Evolutionary conservation across 495 filamentous ascomycete genomes (phyloP).

Genomic region (Aspergillus indologenus): DNA sequence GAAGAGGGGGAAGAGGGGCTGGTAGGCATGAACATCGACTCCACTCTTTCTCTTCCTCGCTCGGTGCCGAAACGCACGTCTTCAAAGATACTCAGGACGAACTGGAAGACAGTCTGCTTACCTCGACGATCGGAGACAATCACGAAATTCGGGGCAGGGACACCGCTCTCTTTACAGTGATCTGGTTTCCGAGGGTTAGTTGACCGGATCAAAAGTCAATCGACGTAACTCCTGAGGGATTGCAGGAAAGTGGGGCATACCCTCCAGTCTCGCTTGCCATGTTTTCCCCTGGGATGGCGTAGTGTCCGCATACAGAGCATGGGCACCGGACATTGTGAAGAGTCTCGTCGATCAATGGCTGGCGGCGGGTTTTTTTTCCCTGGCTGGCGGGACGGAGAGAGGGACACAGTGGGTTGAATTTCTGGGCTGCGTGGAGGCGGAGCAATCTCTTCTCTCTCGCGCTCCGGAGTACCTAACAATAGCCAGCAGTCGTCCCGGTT

Average conservation of each 20-base stretch:
- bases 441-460: not conserved
- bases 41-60: conserved; percentile 19
- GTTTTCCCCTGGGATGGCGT: not conserved
- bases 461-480: not conserved
- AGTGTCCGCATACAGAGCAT: not conserved
- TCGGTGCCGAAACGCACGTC: conserved; percentile 23
- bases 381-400: not conserved
- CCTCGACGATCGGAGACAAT: conserved; percentile 78
- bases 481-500: not conserved
- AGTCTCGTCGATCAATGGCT: not conserved
- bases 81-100: conserved; percentile 6
- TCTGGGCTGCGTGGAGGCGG: not conserved
- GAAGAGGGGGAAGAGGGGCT: conserved; percentile 22
- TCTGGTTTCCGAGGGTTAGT: conserved; percentile 39
- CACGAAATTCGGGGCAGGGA: conserved; percentile 59
- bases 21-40: conserved; percentile 14
- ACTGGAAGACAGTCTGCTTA: conserved; percentile 30
- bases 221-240: conserved; percentile 12
- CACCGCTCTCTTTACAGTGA: conserved; percentile 54
- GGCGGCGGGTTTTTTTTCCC: not conserved
- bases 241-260: conserved; percentile 39
- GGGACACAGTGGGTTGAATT: not conserved
- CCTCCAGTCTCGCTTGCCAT: conserved; percentile 54
- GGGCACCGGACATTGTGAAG: not conserved
- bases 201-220: conserved; percentile 2